A percentile compares a stretch with the other conserved stretches of the same genome.
Evolutionary conservation across 768 basidiomycete species (phyloP).

Genomic region (Pisolithus orientalis): DNA sequence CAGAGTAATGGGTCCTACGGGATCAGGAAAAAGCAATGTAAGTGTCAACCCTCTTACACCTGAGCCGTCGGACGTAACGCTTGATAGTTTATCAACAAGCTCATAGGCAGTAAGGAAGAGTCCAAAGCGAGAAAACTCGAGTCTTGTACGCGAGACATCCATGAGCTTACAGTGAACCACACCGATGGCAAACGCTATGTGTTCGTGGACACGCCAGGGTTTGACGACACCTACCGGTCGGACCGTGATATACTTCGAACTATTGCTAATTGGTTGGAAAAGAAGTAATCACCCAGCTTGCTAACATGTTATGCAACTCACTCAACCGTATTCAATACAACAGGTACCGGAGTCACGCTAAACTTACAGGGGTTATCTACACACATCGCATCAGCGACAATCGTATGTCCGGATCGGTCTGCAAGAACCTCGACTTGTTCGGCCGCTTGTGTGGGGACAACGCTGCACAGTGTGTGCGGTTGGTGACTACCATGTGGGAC

Average conservation of each 20-base stretch:
- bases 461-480: slow-evolving; percentile 22
- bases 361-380: slow-evolving; percentile 27
- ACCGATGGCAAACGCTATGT: not conserved
- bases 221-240: too few relatives aligned
- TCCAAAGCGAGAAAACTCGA: not conserved
- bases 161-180: slow-evolving; percentile 10
- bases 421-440: slow-evolving; percentile 29
- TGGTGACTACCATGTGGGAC: slow-evolving; percentile 37
- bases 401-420: slow-evolving; percentile 25
- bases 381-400: slow-evolving; percentile 29
- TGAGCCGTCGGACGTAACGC: not conserved
- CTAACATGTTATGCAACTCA: not conserved
- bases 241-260: too few relatives aligned
- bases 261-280: slow-evolving; percentile 1
- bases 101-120: not conserved
- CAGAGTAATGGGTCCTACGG: slow-evolving; percentile 7
- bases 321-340: not conserved
- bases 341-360: slow-evolving; percentile 3
- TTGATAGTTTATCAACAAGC: not conserved
- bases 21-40: not conserved
- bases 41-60: not conserved
- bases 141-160: slow-evolving; percentile 1
- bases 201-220: too few relatives aligned
- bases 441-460: slow-evolving; percentile 28
- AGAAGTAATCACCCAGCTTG: not conserved